These are phyloP conservation scores for Lactarius tabidus DNA, from an alignment of 768 basidiomycete genomes.

Conservation along the genomic window DNA sequence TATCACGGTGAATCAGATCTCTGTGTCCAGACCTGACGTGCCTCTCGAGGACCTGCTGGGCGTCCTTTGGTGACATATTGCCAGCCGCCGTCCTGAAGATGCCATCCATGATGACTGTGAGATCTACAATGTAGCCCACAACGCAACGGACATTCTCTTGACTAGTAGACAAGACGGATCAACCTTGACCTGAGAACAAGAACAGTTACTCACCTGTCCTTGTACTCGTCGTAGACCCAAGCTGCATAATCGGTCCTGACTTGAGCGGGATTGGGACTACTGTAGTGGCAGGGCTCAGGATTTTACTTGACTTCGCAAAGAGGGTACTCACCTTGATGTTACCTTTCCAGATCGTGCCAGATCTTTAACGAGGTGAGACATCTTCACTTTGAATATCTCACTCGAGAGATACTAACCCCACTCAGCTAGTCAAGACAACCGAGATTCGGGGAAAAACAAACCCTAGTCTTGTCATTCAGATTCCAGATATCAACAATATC, in stretches of 20 bases:
- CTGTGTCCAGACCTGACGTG: not conserved
- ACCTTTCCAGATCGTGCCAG: not conserved
- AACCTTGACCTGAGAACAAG: not conserved
- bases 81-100: not conserved
- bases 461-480: not conserved
- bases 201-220: not conserved
- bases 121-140: slow-evolving; percentile 15
- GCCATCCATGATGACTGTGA: not conserved
- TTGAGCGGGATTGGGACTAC: not conserved
- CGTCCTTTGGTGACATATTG: not conserved
- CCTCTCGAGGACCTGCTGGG: not conserved
- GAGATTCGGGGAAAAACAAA: not conserved
- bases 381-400: not conserved
- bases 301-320: not conserved
- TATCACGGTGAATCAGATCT: not conserved
- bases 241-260: not conserved
- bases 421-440: not conserved
- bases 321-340: not conserved
- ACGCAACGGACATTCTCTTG: not conserved
- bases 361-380: slow-evolving; percentile 1
- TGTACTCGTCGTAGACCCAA: slow-evolving; percentile 1
- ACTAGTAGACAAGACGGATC: not conserved
- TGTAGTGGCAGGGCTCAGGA: not conserved
- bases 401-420: slow-evolving; percentile 7
- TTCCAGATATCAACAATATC: slow-evolving; percentile 13